phyloP scores from a whole-genome alignment of 768 basidiomycete genomes.

The Trametes villosa region DNA sequence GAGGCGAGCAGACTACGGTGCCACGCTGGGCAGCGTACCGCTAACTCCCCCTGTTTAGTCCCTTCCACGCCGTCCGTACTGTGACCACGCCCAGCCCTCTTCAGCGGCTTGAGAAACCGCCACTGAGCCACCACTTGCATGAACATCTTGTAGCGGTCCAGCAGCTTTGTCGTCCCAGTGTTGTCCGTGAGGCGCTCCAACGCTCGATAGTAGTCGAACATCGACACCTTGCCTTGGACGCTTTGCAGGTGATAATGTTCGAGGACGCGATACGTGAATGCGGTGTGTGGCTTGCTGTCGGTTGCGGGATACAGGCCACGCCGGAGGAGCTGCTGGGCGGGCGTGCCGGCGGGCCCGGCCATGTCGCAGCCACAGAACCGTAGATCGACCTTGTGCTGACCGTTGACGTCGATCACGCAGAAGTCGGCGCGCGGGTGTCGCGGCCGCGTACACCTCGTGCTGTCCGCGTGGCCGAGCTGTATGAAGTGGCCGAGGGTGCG shows the following conservation, averaged over 20 bases:
- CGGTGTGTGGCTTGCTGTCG: constrained; percentile 31
- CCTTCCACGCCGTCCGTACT: constrained; percentile 19
- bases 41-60: constrained; percentile 19
- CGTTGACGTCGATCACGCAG: constrained; percentile 31
- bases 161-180: constrained; percentile 28
- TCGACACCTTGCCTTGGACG: constrained; percentile 38
- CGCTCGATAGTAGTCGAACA: constrained; percentile 38
- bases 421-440: constrained; percentile 4
- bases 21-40: constrained; percentile 31
- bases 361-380: constrained; percentile 32
- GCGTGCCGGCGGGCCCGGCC: not conserved
- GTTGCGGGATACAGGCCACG: constrained; percentile 38
- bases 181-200: constrained; percentile 38
- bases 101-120: constrained; percentile 23
- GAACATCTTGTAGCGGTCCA: constrained; percentile 2
- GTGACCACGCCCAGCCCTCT: constrained; percentile 28
- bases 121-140: constrained; percentile 21
- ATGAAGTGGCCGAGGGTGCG: no score
- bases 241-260: constrained; percentile 39
- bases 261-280: constrained; percentile 36
- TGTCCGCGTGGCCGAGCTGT: no score
- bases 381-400: constrained; percentile 30
- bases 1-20: no score
- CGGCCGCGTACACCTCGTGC: not conserved
- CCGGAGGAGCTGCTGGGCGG: constrained; percentile 37